phyloP scores from a whole-genome alignment of 148 eudicot genomes.

The Camellia lanceoleosa region DNA sequence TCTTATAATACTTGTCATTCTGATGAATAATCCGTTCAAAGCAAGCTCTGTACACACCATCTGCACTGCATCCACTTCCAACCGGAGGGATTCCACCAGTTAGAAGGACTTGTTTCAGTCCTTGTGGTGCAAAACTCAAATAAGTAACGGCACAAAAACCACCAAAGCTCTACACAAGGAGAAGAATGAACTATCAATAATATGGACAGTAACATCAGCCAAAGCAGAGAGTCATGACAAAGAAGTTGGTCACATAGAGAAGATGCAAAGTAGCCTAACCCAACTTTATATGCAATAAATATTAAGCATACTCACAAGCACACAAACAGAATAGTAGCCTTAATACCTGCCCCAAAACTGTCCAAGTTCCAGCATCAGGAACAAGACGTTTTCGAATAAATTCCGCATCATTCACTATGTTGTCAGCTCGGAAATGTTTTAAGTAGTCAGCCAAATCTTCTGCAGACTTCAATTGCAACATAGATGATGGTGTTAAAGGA shows the following conservation, averaged over 20 bases:
- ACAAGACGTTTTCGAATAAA: constrained; percentile 73
- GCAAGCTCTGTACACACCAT: constrained; percentile 67
- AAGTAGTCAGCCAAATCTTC: constrained; percentile 63
- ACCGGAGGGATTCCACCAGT: constrained; percentile 95
- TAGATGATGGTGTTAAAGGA: constrained; percentile 73
- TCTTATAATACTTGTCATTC: constrained; percentile 77
- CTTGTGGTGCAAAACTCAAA: constrained; percentile 94
- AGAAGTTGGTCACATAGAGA: background rate
- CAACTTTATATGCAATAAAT: background rate
- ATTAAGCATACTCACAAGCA: background rate
- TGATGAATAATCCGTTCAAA: constrained; percentile 59
- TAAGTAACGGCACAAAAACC: constrained; percentile 95
- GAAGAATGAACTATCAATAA: constrained; percentile 10
- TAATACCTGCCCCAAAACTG: constrained; percentile 86
- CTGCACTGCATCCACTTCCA: constrained; percentile 76
- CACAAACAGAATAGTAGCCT: background rate
- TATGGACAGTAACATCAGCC: background rate
- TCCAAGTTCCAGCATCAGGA: constrained; percentile 81
- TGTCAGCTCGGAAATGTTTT: constrained; percentile 86
- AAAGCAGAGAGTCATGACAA: background rate
- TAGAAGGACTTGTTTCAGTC: constrained; percentile 78
- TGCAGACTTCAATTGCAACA: constrained; percentile 74
- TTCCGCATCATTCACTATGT: constrained; percentile 89
- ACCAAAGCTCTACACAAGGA: constrained; percentile 73
- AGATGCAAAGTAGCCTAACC: background rate